Base-by-base conservation (phyloP, 148 eudicot genomes). In the Vaccinium myrtillus region DNA sequence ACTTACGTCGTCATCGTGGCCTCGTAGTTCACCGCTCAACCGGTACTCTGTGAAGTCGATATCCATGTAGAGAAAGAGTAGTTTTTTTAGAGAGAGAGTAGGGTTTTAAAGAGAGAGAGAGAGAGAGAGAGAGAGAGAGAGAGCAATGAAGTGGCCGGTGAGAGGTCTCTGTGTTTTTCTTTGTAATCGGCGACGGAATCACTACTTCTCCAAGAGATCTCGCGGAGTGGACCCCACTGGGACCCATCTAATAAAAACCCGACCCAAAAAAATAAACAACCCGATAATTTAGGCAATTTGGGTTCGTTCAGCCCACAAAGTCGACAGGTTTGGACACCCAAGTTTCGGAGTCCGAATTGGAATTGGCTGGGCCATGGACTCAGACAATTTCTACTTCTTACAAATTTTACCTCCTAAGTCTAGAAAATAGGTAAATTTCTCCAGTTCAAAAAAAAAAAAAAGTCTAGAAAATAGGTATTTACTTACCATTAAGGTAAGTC, bases 1-100 rank as follows among this genome's bases (percentile, higher is more conserved):
- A 46, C 83, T 80, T 94, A 94, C 98, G 58, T 95, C 98, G 75
- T 94, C 98, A 84, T 94, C 94, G 84, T 91, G 95, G 71, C 96
- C 93, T 9, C 88, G 90, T 49, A 96, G 95, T 80, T 96, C 92
- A 79, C 88, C 79, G 87, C 98, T 91, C 65, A 94, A 89, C 53
- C 87, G 89, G 75, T 89, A 91, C 79, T 88, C 85, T 32, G 84
- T 83, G 58, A 85, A 89, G 87, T 96, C 94, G 89, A 92, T 88
- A 85, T 94, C 98, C 98, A 94, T 91, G 80, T 5, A 30, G 58
- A 19, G 25, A 15, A 78, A 80, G 69, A 0, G 14, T 53, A 1
- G 16, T 16, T 56, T 56, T 56, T 56, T 8, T 69, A 18, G 43
- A 58, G 43, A 53, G 83, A 74, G 27, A 30, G 43, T 2, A 39